Conservation (phyloP, 2,329 filamentous ascomycete species). For the Blumeriella jaapii region DNA sequence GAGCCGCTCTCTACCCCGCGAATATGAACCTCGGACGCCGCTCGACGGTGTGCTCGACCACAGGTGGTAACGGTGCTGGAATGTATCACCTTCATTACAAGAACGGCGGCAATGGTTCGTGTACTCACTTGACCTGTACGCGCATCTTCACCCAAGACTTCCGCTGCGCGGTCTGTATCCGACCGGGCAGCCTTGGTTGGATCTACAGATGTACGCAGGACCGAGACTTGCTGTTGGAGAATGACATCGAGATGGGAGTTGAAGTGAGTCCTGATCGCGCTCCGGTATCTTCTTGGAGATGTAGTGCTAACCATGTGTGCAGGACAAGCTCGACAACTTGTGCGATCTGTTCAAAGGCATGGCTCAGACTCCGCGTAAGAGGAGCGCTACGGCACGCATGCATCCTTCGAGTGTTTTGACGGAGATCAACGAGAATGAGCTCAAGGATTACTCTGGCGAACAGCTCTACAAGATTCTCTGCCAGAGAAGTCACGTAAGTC, state of each 20-base stretch:
- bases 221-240: constrained; percentile 33
- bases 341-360: constrained; percentile 18
- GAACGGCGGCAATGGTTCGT: constrained; percentile 27
- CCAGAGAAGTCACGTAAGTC: constrained; percentile 38
- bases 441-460: constrained; percentile 34
- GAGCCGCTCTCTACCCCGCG: too few species aligned
- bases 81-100: too few species aligned
- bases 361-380: constrained; percentile 13
- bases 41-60: too few species aligned
- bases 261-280: constrained; percentile 17
- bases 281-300: constrained; percentile 15
- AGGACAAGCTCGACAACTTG: constrained; percentile 20
- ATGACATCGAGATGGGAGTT: constrained; percentile 25
- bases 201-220: constrained; percentile 65
- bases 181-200: constrained; percentile 51
- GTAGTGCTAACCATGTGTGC: constrained; percentile 22
- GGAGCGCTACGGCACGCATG: constrained; percentile 18
- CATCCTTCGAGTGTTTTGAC: constrained; percentile 25
- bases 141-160: constrained; percentile 45
- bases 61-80: too few species aligned
- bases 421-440: constrained; percentile 32
- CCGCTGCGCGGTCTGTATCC: constrained; percentile 47
- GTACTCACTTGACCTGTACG: constrained; percentile 59
- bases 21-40: too few species aligned
- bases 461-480: constrained; percentile 38